Evolutionary conservation across 164 flowering plant genomes (phyloP).

Genomic region (Stephania yunnanensis): DNA sequence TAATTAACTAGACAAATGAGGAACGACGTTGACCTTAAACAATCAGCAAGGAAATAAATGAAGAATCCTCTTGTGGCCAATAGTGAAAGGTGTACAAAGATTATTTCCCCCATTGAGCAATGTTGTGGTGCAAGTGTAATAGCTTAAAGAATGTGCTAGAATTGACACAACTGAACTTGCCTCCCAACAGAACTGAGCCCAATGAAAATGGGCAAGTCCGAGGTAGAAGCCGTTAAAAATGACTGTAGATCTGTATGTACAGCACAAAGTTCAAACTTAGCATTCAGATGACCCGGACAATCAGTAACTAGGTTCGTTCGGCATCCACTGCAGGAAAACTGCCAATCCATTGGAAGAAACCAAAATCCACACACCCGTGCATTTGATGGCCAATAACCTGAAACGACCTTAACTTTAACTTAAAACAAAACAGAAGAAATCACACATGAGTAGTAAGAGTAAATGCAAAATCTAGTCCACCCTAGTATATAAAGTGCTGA

Average conservation of each 20-base stretch:
- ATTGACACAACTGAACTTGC: conserved; percentile 24
- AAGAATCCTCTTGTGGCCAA: no score
- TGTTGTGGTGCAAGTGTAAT: not conserved
- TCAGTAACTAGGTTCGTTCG: conserved; percentile 29
- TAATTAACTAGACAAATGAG: not conserved
- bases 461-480: no score
- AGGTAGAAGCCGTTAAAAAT: conserved; percentile 33
- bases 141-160: not conserved
- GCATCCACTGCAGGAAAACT: conserved; percentile 68
- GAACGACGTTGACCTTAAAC: not conserved
- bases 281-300: conserved; percentile 19
- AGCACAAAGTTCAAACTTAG: conserved; percentile 36
- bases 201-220: conserved; percentile 50
- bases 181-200: conserved; percentile 82
- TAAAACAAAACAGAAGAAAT: not conserved
- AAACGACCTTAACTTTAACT: conserved; percentile 13
- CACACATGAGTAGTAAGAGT: no score
- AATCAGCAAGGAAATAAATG: no score
- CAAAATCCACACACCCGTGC: conserved; percentile 85
- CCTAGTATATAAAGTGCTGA: no score
- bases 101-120: no score
- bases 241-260: conserved; percentile 41
- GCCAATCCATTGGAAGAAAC: conserved; percentile 80
- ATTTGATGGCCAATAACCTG: conserved; percentile 91
- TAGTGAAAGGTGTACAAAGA: no score